These are phyloP conservation scores for Ophiocordyceps camponoti-floridani DNA, from an alignment of 2,329 filamentous ascomycete species.

Conservation along the genomic window DNA sequence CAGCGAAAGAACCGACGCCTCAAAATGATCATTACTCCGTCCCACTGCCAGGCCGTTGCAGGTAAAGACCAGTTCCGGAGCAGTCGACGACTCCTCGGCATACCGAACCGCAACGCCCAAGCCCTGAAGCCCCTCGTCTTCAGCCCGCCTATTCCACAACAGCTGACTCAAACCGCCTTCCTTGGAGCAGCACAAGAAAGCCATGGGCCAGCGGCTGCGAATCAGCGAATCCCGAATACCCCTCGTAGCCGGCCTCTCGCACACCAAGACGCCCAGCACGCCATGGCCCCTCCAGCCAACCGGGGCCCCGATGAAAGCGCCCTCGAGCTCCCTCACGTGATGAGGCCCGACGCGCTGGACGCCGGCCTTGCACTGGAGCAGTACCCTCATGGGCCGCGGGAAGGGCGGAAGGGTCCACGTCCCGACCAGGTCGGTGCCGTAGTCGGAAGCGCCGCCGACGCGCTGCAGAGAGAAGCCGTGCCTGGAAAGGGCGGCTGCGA, in stretches of 20 bases:
- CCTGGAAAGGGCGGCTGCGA: slow-evolving; percentile 32
- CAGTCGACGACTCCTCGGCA: slow-evolving; percentile 8
- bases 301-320: slow-evolving; percentile 58
- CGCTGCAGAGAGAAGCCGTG: slow-evolving; percentile 49
- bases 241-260: slow-evolving; percentile 52
- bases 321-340: slow-evolving; percentile 59
- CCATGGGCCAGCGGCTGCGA: slow-evolving; percentile 51
- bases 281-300: slow-evolving; percentile 48
- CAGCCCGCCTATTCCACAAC: slow-evolving; percentile 52
- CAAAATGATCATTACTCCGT: not conserved
- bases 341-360: slow-evolving; percentile 33
- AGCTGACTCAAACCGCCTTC: slow-evolving; percentile 47
- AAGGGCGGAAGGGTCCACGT: slow-evolving; percentile 39
- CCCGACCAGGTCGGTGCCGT: slow-evolving; percentile 58
- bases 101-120: slow-evolving; percentile 32
- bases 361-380: slow-evolving; percentile 54
- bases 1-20: no score
- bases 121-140: slow-evolving; percentile 43
- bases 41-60: slow-evolving; percentile 26
- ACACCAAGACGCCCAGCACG: slow-evolving; percentile 55
- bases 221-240: slow-evolving; percentile 59
- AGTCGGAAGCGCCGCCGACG: slow-evolving; percentile 48
- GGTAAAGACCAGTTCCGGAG: slow-evolving; percentile 28
- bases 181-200: slow-evolving; percentile 43
- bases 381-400: slow-evolving; percentile 21